Evolutionary conservation across 2,329 filamentous ascomycete species (phyloP).

Genomic region (Lasiodiplodia sp.): DNA sequence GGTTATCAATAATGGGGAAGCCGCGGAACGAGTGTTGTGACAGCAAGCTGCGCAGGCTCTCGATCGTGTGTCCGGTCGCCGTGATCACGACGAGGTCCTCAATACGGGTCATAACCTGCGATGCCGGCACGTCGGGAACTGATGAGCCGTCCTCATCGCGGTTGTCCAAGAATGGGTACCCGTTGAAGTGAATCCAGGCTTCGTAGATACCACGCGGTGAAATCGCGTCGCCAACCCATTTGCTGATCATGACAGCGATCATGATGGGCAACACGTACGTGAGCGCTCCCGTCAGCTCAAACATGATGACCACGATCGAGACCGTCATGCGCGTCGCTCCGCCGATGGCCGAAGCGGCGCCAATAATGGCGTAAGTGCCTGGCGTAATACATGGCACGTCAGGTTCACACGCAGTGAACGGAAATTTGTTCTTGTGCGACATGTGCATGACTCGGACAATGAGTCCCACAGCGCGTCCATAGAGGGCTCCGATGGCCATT

Average conservation of each 20-base stretch:
- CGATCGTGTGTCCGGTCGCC: slow-evolving; percentile 86
- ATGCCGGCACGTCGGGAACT: slow-evolving; percentile 84
- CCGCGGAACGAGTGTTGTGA: slow-evolving; percentile 80
- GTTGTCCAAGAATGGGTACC: slow-evolving; percentile 94
- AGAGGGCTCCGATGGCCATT: slow-evolving; percentile 92
- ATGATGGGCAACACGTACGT: slow-evolving; percentile 98
- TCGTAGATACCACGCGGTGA: slow-evolving; percentile 95
- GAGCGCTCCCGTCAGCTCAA: slow-evolving; percentile 93
- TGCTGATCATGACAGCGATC: slow-evolving; percentile 97
- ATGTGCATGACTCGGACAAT: slow-evolving; percentile 87
- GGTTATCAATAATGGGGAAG: slow-evolving; percentile 86
- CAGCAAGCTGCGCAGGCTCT: slow-evolving; percentile 74
- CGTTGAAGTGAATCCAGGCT: slow-evolving; percentile 95
- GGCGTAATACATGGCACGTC: slow-evolving; percentile 90
- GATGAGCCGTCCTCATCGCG: slow-evolving; percentile 58
- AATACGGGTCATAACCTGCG: slow-evolving; percentile 88
- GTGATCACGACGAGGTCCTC: slow-evolving; percentile 90
- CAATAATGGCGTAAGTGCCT: slow-evolving; percentile 95
- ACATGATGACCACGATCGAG: slow-evolving; percentile 99
- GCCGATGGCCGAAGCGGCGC: slow-evolving; percentile 90
- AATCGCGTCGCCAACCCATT: slow-evolving; percentile 98
- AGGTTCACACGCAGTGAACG: slow-evolving; percentile 82
- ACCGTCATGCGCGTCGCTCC: slow-evolving; percentile 97
- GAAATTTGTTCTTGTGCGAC: slow-evolving; percentile 76
- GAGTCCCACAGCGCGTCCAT: slow-evolving; percentile 87